These are phyloP conservation scores for Aegilops umbellulata DNA, from an alignment of 176 grass and related monocot species.

Conservation along the genomic window DNA sequence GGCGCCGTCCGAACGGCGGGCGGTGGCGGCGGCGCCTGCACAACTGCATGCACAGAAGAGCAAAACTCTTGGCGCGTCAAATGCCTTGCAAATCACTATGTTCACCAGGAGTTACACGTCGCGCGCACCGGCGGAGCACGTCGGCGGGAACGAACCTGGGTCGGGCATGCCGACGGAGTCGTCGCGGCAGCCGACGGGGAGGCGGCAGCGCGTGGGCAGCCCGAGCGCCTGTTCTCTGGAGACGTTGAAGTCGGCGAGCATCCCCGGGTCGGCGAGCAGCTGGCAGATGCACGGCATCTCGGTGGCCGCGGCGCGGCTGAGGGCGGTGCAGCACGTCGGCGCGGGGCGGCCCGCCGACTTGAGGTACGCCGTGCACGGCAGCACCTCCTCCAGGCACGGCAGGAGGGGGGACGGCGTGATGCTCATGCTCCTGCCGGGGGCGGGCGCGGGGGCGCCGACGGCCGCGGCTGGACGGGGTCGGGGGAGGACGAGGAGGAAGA, in stretches of 20 bases:
- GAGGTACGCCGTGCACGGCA: slow-evolving; percentile 54
- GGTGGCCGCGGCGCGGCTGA: neutral
- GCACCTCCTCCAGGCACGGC: slow-evolving; percentile 39
- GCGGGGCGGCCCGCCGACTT: neutral
- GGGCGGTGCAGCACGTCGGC: slow-evolving; percentile 45
- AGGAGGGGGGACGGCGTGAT: neutral
- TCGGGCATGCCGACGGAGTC: neutral
- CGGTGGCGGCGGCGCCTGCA: slow-evolving; percentile 37
- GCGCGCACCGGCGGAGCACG: neutral
- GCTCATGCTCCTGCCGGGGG: neutral
- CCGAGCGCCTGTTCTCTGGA: slow-evolving; percentile 33
- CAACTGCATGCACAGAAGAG: slow-evolving; percentile 20
- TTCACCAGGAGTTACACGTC: too few species aligned
- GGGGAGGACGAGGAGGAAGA: neutral
- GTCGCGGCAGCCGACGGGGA: slow-evolving; percentile 27
- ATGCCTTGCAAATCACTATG: neutral
- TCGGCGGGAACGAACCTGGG: slow-evolving; percentile 15
- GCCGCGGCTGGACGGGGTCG: neutral
- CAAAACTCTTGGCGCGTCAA: neutral
- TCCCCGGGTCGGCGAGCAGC: slow-evolving; percentile 44
- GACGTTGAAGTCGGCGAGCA: slow-evolving; percentile 53
- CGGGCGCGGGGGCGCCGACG: neutral
- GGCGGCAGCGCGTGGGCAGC: slow-evolving; percentile 37
- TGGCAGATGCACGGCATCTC: slow-evolving; percentile 51
- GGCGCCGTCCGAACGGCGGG: neutral